Evolutionary conservation across 441 rosid genomes (phyloP).

Genomic region (Gossypium davidsonii): DNA sequence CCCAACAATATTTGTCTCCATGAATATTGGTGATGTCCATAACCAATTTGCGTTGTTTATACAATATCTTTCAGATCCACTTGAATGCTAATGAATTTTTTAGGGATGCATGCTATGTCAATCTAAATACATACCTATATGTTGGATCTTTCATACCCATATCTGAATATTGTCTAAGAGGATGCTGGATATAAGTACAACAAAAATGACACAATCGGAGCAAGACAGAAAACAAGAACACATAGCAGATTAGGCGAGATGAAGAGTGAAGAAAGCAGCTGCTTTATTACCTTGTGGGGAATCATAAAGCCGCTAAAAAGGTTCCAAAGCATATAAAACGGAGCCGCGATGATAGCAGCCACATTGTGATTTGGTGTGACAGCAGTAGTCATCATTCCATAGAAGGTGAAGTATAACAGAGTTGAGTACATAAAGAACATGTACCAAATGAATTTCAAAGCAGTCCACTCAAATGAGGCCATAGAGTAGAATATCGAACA

Average conservation of each 20-base stretch:
- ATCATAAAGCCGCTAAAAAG: slow-evolving; percentile 98
- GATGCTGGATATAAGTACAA: too few relatives aligned
- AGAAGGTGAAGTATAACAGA: slow-evolving; percentile 85
- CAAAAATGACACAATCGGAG: too few relatives aligned
- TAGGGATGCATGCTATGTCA: too few relatives aligned
- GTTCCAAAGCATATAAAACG: slow-evolving; percentile 98
- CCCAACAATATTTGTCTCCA: too few relatives aligned
- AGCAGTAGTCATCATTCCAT: slow-evolving; percentile 98
- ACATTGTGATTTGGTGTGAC: slow-evolving; percentile 95
- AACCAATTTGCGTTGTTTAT: too few relatives aligned
- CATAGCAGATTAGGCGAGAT: not conserved
- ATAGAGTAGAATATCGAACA: slow-evolving; percentile 73
- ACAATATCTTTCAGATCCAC: too few relatives aligned
- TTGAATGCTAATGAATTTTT: too few relatives aligned
- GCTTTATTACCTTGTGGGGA: slow-evolving; percentile 66
- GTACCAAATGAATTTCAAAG: slow-evolving; percentile 83
- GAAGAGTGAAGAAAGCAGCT: not conserved
- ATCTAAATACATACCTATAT: too few relatives aligned
- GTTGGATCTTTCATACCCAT: too few relatives aligned
- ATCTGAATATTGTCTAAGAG: too few relatives aligned
- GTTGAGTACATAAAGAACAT: slow-evolving; percentile 90
- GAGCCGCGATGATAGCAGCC: slow-evolving; percentile 85
- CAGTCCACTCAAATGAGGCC: slow-evolving; percentile 86
- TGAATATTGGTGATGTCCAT: too few relatives aligned
- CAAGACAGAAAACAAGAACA: not conserved